Percentiles rank a stretch among this genome's conserved stretches.
Conservation (phyloP, 2,329 filamentous ascomycete genomes). For the Ophiosphaerella herpotricha region DNA sequence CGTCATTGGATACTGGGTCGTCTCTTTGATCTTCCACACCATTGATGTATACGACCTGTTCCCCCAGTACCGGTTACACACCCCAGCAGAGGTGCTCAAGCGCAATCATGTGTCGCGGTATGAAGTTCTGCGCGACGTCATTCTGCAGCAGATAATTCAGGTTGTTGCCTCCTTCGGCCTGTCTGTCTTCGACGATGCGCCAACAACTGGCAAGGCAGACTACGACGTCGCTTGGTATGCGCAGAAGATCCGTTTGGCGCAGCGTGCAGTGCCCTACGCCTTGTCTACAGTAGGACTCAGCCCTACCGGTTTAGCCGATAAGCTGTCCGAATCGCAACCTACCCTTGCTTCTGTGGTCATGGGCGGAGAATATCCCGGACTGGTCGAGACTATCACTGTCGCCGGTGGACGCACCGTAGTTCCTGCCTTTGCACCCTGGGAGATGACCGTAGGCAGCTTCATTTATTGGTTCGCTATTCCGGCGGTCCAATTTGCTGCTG, state of each 20-base stretch:
- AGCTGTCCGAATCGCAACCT: slow-evolving; percentile 71
- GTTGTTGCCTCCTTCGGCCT: slow-evolving; percentile 71
- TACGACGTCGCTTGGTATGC: slow-evolving; percentile 93
- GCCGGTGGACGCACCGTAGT: slow-evolving; percentile 56
- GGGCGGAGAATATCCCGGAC: slow-evolving; percentile 79
- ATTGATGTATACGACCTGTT: slow-evolving; percentile 86
- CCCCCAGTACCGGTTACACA: slow-evolving; percentile 90
- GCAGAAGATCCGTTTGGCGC: slow-evolving; percentile 75
- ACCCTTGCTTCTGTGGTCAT: slow-evolving; percentile 74
- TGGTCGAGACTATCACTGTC: slow-evolving; percentile 63
- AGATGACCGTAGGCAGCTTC: slow-evolving; percentile 71
- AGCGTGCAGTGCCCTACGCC: slow-evolving; percentile 74
- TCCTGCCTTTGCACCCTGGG: slow-evolving; percentile 83
- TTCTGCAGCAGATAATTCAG: slow-evolving; percentile 91
- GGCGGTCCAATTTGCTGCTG: slow-evolving; percentile 74
- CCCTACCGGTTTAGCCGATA: slow-evolving; percentile 74
- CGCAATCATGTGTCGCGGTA: slow-evolving; percentile 84
- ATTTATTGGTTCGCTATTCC: slow-evolving; percentile 83
- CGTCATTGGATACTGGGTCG: slow-evolving; percentile 82
- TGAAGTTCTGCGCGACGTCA: slow-evolving; percentile 87
- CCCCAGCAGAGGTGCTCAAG: slow-evolving; percentile 85
- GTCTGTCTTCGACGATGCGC: slow-evolving; percentile 71
- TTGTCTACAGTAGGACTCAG: slow-evolving; percentile 77
- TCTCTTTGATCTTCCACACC: slow-evolving; percentile 84
- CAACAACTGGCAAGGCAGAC: slow-evolving; percentile 76